Evolutionary conservation across 2,329 filamentous ascomycete species (phyloP), one percentile per base, ranked within the genome.

Genomic region (Diplodia seriata): DNA sequence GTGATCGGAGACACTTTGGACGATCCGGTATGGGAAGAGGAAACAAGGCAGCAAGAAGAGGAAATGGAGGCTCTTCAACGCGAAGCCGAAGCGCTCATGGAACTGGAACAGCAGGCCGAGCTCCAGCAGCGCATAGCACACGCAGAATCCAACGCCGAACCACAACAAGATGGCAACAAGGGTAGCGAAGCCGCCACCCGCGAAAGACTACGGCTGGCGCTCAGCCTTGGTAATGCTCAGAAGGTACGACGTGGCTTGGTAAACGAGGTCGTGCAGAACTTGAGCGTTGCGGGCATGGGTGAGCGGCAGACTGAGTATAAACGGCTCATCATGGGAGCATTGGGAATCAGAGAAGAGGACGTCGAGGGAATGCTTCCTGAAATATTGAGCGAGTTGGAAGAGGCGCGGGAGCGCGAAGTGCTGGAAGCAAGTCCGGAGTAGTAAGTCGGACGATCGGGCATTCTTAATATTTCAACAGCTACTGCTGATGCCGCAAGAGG

Each of bases 221-320:
- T 85, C 36, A 82, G 89, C 71, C 82, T 93, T 23, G 82, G 81
- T 54, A 78, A 83, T 8, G 81, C 88, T 56, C 81, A 90, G 55
- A 76, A 81, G 4, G 87, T 90, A 73, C 87, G 91, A 73, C 83
- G 85, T 59, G 80, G 83, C 51, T 84, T 89, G 3, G 90, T 93
- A 72, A 77, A 80, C 15, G 89, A 91, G 69, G 92, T 93, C 70
- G 87, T 91, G 50, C 85, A 88, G 62, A 89, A 89, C 14, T 81
- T 92, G 55, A 87, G 86, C 54, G 85, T 89, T 70, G 89, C 91
- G 12, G 91, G 91, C 51, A 88, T 90, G 47, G 88, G 89, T 43
- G 90, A 92, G 76, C 89, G 89, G 75, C 91, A 91, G 71, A 89
- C 89, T 72, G 88, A 89, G 76, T 94, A 94, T 77, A 85, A 90